These are phyloP conservation scores for Volvox africanus DNA, from an alignment of 139 green algal genomes.

Conservation along the genomic window DNA sequence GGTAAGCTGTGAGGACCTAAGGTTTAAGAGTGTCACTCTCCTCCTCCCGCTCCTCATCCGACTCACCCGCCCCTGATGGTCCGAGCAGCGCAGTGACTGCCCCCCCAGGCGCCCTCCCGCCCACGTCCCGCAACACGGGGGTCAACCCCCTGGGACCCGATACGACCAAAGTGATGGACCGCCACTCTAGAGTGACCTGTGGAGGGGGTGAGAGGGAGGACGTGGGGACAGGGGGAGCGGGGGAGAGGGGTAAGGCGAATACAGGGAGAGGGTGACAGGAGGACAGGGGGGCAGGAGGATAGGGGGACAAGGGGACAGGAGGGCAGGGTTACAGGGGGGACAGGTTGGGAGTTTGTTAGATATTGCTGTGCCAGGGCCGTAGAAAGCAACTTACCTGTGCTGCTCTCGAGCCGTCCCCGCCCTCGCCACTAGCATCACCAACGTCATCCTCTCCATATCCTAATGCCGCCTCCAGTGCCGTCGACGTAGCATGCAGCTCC, in stretches of 20 bases:
- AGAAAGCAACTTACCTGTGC: not conserved
- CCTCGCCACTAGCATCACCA: not conserved
- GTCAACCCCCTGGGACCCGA: not conserved
- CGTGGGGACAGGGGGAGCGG: not conserved
- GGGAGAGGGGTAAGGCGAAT: not conserved
- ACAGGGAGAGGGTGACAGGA: not conserved
- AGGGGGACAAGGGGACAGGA: no score
- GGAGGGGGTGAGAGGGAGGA: not conserved
- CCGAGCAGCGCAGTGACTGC: conserved; percentile 48
- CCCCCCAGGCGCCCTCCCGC: conserved; percentile 28
- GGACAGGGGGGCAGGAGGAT: not conserved
- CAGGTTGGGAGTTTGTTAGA: not conserved
- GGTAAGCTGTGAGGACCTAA: no score
- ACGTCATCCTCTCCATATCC: not conserved
- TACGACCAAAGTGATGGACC: conserved; percentile 2
- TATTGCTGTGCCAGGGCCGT: not conserved
- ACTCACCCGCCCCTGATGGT: conserved; percentile 43
- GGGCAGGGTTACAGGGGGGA: no score
- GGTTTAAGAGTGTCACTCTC: not conserved
- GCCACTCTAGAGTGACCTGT: conserved; percentile 47
- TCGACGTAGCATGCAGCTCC: not conserved
- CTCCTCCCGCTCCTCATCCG: not conserved
- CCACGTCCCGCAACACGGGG: conserved; percentile 43
- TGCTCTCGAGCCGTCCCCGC: not conserved
- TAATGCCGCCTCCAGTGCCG: conserved; percentile 20